Conservation (phyloP, 805 yeast species). For the Nematodospora valgi region DNA sequence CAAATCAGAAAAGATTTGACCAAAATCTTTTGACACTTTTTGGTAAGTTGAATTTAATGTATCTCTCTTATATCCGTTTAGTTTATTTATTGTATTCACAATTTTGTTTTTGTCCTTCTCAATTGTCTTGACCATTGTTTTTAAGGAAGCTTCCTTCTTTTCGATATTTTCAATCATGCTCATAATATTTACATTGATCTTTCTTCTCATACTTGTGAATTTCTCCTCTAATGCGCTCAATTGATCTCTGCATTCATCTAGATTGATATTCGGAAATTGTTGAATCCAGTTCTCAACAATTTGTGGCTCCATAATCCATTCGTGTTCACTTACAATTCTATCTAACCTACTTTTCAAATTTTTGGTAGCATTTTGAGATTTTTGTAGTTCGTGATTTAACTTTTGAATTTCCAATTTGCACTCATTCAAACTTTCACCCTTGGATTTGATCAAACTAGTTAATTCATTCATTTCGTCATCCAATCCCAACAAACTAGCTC, state of each 20-base stretch:
- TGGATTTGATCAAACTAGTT: slow-evolving; percentile 40
- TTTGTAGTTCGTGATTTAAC: slow-evolving; percentile 53
- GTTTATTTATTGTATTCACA: slow-evolving; percentile 77
- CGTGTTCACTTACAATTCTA: slow-evolving; percentile 50
- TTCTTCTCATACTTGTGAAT: slow-evolving; percentile 68
- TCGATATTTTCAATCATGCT: slow-evolving; percentile 89
- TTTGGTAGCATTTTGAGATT: slow-evolving; percentile 36
- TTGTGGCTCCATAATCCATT: slow-evolving; percentile 71
- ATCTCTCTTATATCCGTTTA: slow-evolving; percentile 81
- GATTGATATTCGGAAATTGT: slow-evolving; percentile 49
- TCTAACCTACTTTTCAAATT: slow-evolving; percentile 39
- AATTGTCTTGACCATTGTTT: slow-evolving; percentile 78
- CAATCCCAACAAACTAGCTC: slow-evolving; percentile 57
- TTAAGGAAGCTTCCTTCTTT: slow-evolving; percentile 75
- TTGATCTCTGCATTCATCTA: slow-evolving; percentile 45
- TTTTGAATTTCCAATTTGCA: slow-evolving; percentile 52
- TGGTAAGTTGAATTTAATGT: slow-evolving; percentile 82
- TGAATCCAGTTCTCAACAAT: slow-evolving; percentile 53
- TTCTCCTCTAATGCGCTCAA: slow-evolving; percentile 54
- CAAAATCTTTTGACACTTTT: slow-evolving; percentile 86
- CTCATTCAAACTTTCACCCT: slow-evolving; percentile 43
- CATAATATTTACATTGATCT: slow-evolving; percentile 84
- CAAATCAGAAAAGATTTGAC: slow-evolving; percentile 81
- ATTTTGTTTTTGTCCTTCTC: slow-evolving; percentile 87
- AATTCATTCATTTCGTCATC: slow-evolving; percentile 74